Conservation (phyloP, 1,139 yeast species). For the Geotrichum histeridarum region DNA sequence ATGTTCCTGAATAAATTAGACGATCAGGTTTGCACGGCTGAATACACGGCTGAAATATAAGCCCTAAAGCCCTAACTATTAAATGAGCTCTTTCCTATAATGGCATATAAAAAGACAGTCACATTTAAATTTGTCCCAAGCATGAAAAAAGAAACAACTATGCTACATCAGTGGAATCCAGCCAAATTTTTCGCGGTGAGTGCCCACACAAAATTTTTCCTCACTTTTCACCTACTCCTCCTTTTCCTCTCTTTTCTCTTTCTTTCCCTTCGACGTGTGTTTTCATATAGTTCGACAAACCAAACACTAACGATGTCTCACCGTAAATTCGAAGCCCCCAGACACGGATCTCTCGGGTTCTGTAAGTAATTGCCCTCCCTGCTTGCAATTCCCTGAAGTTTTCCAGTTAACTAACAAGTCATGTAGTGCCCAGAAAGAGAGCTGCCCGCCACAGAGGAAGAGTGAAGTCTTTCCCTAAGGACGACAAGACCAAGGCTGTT, state of each 20-base stretch:
- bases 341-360: constrained; percentile 99
- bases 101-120: not conserved
- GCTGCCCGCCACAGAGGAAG: constrained; percentile 97
- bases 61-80: constrained; percentile 2
- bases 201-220: constrained; percentile 6
- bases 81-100: not conserved
- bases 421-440: constrained; percentile 87
- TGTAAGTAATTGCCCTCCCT: constrained; percentile 13
- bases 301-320: constrained; percentile 65
- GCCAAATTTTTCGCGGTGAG: not conserved
- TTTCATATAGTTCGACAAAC: constrained; percentile 7
- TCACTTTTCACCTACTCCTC: not conserved
- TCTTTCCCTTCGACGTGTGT: constrained; percentile 5
- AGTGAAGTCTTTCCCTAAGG: constrained; percentile 99
- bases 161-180: not conserved
- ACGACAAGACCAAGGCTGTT: constrained; percentile 95
- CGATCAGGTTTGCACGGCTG: not conserved
- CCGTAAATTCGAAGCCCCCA: constrained; percentile 99
- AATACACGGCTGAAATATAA: constrained; percentile 4
- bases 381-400: not conserved
- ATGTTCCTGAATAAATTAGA: not conserved
- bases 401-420: constrained; percentile 8
- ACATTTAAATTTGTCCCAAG: not conserved
- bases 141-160: not conserved
- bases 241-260: constrained; percentile 2